phyloP scores from a whole-genome alignment of 2,329 filamentous ascomycete species.

The Domatiomyces globalis region DNA sequence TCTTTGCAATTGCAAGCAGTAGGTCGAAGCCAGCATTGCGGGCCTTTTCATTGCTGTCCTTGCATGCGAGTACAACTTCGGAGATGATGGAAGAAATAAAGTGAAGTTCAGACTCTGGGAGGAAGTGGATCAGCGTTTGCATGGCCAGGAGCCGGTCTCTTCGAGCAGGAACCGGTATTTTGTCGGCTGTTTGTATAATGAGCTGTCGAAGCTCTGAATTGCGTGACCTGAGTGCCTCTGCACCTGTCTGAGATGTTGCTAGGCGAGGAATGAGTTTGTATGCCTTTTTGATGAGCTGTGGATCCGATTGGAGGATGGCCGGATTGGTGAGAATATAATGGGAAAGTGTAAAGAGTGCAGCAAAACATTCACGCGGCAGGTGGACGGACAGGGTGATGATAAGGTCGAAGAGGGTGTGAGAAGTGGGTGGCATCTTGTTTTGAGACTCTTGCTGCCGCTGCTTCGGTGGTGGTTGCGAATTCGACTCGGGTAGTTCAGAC shows the following conservation, averaged over 20 bases:
- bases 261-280: slow-evolving; percentile 95
- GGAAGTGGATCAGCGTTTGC: slow-evolving; percentile 60
- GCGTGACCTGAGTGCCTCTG: slow-evolving; percentile 59
- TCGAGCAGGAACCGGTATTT: slow-evolving; percentile 71
- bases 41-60: slow-evolving; percentile 94
- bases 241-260: slow-evolving; percentile 64
- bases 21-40: slow-evolving; percentile 80
- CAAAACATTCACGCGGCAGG: slow-evolving; percentile 73
- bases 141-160: slow-evolving; percentile 77
- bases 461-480: slow-evolving; percentile 51
- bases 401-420: slow-evolving; percentile 90
- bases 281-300: slow-evolving; percentile 94
- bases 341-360: slow-evolving; percentile 73
- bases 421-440: slow-evolving; percentile 74
- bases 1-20: slow-evolving; percentile 74
- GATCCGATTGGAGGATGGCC: slow-evolving; percentile 45
- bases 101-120: slow-evolving; percentile 66
- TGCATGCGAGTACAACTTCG: slow-evolving; percentile 90
- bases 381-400: slow-evolving; percentile 94
- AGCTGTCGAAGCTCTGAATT: slow-evolving; percentile 69
- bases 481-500: slow-evolving; percentile 46
- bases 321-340: slow-evolving; percentile 66
- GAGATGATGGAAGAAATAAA: slow-evolving; percentile 86
- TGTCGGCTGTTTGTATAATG: slow-evolving; percentile 64
- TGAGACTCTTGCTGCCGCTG: slow-evolving; percentile 44